Base-by-base conservation (phyloP, 768 basidiomycete species). In the Podaxis sp. region DNA sequence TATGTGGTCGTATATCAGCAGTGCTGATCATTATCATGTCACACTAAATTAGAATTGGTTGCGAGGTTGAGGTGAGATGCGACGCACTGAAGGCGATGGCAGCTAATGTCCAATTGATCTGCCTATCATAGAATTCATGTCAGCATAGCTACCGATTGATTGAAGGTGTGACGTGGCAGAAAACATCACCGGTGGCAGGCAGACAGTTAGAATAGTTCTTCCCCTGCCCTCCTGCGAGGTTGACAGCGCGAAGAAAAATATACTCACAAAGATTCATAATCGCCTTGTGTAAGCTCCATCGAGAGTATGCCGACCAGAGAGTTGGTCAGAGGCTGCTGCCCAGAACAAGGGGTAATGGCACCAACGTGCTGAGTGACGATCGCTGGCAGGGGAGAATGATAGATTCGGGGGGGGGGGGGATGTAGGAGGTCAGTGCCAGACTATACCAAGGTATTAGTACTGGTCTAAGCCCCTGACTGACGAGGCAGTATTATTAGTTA, bases 1-100 rank as follows among this genome's bases (percentile, higher is more conserved):
- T 43, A 74, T 40, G 63, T 80, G 82, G 54, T 85, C 84, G 54
- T 81, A 80, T 15, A 77, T 67, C n/a, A 79, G 71, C 46, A 80
- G 69, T 4, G 74, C 78, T 79, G 49, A 25, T 38, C 11, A 33
- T 47, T 9, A 17, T 54, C 15, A 46, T n/a, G 19, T 17, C 7
- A 46, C 9, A 19, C 43, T 8, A 46, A 17, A 19, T 33, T n/a
- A 46, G 53, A n/a, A n/a, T 29, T 11, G 17, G 29, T 36, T 15
- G 17, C 24, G 17, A 50, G 33, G 51, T 27, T 17, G 38, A 60
- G 33, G 25, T 15, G 25, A 29, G 46, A 4, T 49, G 7, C n/a
- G 29, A 68, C 72, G 29, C 37, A 75, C 73, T 70, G 58, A 68
- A 70, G 15, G 75, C 67, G 12, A 71, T 63, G 55, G 73, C 52